Evolutionary conservation across 192 early-diverging fungal species (phyloP).

Genomic region (Gamsiella multidivaricata): DNA sequence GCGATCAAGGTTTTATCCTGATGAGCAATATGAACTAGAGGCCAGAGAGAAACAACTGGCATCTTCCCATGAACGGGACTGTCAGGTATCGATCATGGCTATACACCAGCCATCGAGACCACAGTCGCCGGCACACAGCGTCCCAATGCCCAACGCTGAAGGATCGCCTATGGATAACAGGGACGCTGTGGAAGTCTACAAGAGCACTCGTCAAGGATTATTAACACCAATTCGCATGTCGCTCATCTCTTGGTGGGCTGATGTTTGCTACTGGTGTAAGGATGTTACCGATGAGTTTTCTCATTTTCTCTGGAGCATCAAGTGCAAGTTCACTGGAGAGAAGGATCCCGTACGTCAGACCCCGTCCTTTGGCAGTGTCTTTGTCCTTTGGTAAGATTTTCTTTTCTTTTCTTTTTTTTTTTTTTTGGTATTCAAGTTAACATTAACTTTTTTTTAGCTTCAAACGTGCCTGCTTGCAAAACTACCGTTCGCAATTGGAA

Average conservation of each 20-base stretch:
- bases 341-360: conserved; percentile 58
- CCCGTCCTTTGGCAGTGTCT: conserved; percentile 48
- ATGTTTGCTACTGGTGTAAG: conserved; percentile 7
- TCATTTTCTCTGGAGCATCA: conserved; percentile 47
- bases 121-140: conserved; percentile 31
- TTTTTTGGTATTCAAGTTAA: not conserved
- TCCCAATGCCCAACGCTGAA: conserved; percentile 25
- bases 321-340: conserved; percentile 33
- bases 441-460: conserved; percentile 49
- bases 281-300: conserved; percentile 29
- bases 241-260: conserved; percentile 38
- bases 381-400: conserved; percentile 31
- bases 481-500: conserved; percentile 55
- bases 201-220: not conserved
- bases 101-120: conserved; percentile 38
- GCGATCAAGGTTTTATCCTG: conserved; percentile 1
- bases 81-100: conserved; percentile 42
- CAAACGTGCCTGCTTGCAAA: conserved; percentile 56
- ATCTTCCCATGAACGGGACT: conserved; percentile 5
- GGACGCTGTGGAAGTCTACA: not conserved
- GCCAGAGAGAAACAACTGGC: not conserved
- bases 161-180: conserved; percentile 13
- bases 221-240: conserved; percentile 26
- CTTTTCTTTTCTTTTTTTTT: not conserved
- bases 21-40: not conserved